Percentiles rank a stretch among this genome's conserved stretches.
phyloP scores from a whole-genome alignment of 495 filamentous ascomycete genomes.

The Friedmanniomyces simplex region DNA sequence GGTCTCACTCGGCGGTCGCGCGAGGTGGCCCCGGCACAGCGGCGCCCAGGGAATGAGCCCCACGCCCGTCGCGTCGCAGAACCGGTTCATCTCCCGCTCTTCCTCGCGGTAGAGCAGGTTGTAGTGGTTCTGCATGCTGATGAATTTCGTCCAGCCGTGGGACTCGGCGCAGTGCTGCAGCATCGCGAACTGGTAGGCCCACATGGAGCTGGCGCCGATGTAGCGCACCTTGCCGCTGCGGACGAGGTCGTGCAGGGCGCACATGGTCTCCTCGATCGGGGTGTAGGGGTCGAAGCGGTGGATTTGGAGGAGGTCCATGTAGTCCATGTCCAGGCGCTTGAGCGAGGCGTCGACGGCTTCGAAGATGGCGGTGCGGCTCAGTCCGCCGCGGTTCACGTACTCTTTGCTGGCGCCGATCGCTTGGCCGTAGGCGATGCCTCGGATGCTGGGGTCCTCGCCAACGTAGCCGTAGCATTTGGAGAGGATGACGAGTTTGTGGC shows the following conservation, averaged over 20 bases:
- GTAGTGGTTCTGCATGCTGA: slow-evolving; percentile 35
- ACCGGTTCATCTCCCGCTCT: slow-evolving; percentile 33
- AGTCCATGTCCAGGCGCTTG: slow-evolving; percentile 51
- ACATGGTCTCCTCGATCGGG: slow-evolving; percentile 61
- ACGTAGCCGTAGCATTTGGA: slow-evolving; percentile 36
- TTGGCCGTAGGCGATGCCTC: slow-evolving; percentile 26
- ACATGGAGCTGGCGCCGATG: slow-evolving; percentile 33
- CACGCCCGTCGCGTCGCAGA: slow-evolving; percentile 31
- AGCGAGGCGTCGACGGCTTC: slow-evolving; percentile 59
- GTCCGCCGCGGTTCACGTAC: slow-evolving; percentile 36
- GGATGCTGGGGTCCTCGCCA: slow-evolving; percentile 26
- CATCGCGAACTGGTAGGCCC: slow-evolving; percentile 30
- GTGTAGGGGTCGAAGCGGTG: slow-evolving; percentile 54
- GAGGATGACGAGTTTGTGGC: slow-evolving; percentile 38
- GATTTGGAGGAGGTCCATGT: slow-evolving; percentile 68
- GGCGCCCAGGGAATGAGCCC: slow-evolving; percentile 34
- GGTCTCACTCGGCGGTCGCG: slow-evolving; percentile 23
- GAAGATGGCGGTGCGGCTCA: slow-evolving; percentile 43
- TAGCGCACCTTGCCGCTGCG: slow-evolving; percentile 32
- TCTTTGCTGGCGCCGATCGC: slow-evolving; percentile 32
- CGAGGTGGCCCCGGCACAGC: slow-evolving; percentile 30
- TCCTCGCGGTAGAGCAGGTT: slow-evolving; percentile 33
- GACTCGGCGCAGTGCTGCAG: slow-evolving; percentile 33
- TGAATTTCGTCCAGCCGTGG: slow-evolving; percentile 35
- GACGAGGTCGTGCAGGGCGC: slow-evolving; percentile 36